Conservation (phyloP, 441 rosid species). For the California macrophylla region DNA sequence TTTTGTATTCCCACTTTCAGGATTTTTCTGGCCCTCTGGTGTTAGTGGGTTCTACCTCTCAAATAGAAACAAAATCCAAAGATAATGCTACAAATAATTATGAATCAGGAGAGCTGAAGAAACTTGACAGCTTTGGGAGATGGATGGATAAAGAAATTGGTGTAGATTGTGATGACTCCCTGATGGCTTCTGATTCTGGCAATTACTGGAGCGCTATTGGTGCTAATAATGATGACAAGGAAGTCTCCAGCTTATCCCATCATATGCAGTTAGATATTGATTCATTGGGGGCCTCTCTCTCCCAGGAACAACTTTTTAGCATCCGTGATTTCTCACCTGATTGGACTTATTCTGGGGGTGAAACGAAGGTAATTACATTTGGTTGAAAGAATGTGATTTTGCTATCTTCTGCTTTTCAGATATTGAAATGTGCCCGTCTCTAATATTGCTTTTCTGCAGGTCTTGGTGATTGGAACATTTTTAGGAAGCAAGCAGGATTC, state of each 20-base stretch:
- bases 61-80: constrained; percentile 19
- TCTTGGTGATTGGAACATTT: constrained; percentile 45
- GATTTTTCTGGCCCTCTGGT: constrained; percentile 20
- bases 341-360: constrained; percentile 43
- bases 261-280: constrained; percentile 49
- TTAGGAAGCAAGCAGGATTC: constrained; percentile 38
- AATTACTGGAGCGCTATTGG: constrained; percentile 44
- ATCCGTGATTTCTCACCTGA: constrained; percentile 60
- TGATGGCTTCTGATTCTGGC: constrained; percentile 57
- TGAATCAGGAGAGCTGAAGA: constrained; percentile 35
- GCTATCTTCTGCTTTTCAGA: not conserved
- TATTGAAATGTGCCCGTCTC: constrained; percentile 1
- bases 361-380: constrained; percentile 39
- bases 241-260: constrained; percentile 49
- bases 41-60: constrained; percentile 20
- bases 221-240: constrained; percentile 44
- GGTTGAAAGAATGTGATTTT: not conserved
- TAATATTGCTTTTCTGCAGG: constrained; percentile 28
- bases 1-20: constrained; percentile 15
- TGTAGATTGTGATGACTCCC: constrained; percentile 45
- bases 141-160: constrained; percentile 64
- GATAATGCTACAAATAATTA: constrained; percentile 12
- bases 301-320: constrained; percentile 58
- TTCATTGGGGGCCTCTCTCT: constrained; percentile 54
- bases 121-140: constrained; percentile 57